Percentiles rank a stretch among this genome's conserved stretches.
Conservation (phyloP, 352 stramenopile genomes). For the Phytophthora boehmeriae region DNA sequence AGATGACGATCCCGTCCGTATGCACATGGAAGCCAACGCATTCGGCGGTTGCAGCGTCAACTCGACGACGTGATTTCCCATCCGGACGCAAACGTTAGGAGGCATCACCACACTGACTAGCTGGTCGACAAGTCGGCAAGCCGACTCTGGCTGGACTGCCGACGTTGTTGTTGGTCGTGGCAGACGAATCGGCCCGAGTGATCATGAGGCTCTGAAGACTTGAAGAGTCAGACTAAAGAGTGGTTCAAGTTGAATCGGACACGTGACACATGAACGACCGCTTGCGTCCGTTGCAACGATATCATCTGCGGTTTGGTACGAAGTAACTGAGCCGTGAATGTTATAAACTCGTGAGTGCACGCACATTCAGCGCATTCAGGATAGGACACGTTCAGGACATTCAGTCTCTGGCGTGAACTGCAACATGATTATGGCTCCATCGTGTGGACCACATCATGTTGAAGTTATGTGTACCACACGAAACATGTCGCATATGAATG, state of each 20-base stretch:
- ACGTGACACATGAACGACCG: too few relatives aligned
- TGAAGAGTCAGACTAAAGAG: background rate
- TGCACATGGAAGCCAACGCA: background rate
- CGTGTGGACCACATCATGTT: constrained; percentile 15
- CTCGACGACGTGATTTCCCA: constrained; percentile 14
- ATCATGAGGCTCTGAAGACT: background rate
- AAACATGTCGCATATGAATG: too few relatives aligned
- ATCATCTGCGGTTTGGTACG: too few relatives aligned
- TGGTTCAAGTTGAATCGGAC: too few relatives aligned
- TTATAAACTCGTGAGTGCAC: too few relatives aligned
- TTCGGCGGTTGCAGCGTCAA: constrained; percentile 6
- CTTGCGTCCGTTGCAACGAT: too few relatives aligned
- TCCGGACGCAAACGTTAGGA: background rate
- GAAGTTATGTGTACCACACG: constrained; percentile 26
- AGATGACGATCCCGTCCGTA: constrained; percentile 25
- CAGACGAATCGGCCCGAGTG: background rate
- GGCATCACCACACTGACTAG: background rate
- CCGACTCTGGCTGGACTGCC: constrained; percentile 6
- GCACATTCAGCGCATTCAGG: too few relatives aligned
- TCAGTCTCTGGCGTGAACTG: too few relatives aligned
- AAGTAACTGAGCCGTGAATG: too few relatives aligned
- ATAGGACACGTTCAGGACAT: too few relatives aligned
- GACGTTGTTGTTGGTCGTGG: background rate
- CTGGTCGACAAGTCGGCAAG: background rate
- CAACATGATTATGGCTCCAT: too few relatives aligned